phyloP scores from a whole-genome alignment of 306 rosid genomes.

The Sphenostylis stenocarpa region DNA sequence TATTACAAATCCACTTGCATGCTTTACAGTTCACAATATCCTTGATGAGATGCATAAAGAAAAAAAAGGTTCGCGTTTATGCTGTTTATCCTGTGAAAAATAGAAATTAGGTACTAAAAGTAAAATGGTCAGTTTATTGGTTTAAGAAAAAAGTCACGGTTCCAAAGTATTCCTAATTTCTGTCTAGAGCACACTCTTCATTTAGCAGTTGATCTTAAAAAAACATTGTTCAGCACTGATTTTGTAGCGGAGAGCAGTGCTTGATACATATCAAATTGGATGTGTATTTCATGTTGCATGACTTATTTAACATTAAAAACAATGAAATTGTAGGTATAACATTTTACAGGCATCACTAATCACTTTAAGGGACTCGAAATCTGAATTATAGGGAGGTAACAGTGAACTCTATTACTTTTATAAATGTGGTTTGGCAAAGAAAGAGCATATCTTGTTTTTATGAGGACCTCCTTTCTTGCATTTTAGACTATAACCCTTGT shows the following conservation, averaged over 20 bases:
- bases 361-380: neutral
- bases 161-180: neutral
- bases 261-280: neutral
- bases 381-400: neutral
- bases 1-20: neutral
- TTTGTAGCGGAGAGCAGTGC: constrained; percentile 14
- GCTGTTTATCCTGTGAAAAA: neutral
- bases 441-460: neutral
- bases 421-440: neutral
- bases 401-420: neutral
- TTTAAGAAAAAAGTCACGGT: neutral
- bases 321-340: constrained; percentile 12
- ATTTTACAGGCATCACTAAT: too few species aligned
- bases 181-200: neutral
- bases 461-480: neutral
- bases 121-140: neutral
- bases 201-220: constrained; percentile 4
- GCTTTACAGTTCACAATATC: constrained; percentile 1
- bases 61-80: neutral
- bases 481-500: neutral
- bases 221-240: neutral
- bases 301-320: neutral
- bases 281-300: neutral
- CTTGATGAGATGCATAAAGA: neutral
- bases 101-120: neutral